Evolutionary conservation across 176 grass and related monocot genomes (phyloP), one percentile per base, ranked within the genome.

Genomic region (Oryza coarctata): DNA sequence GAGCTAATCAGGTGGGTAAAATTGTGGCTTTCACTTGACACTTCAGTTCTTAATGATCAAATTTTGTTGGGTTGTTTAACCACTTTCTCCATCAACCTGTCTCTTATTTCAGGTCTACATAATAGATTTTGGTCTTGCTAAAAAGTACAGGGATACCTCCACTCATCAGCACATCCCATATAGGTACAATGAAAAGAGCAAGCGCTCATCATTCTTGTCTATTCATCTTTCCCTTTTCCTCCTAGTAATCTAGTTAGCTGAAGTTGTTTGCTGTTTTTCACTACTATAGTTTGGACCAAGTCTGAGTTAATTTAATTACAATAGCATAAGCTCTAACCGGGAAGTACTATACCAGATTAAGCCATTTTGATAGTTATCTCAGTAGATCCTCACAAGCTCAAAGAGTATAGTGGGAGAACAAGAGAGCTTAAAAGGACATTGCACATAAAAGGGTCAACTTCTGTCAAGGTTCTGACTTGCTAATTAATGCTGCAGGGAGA

Each of bases 71-170:
- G 23, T 85, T 75, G 14, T 7, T 80, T 88, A 17, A 80, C 17
- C 35, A 89, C 45, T 76, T 86, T 20, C 25, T 84, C 43, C 64
- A 29, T 55, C 39, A 13, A 43, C 58, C 32, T 75, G 23, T 55
- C 55, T 79, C 26, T 85, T 68, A 22, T 86, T 64, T 20, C 86
- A 94, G 93, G 97, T 99, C 22, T 99, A 99, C 71, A 52, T 99
- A 75, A 99, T 99, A 87, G 97, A 99, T 68, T 99, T 99, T 61
- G 97, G 97, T 34, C 93, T 99, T 87, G 93, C 97, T 66, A 99
- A 99, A 92, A 92, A 94, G 71, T 99, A 96, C 15, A 86, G 91
- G 72, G 93, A 99, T 77, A 92, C 87, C 65, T 88, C 93, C 68
- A 99, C 93, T 38, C 91, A 94, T 80, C 93, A 95, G 71, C 97